Evolutionary conservation across 2,329 filamentous ascomycete species (phyloP).

Genomic region (Claviceps sp.): DNA sequence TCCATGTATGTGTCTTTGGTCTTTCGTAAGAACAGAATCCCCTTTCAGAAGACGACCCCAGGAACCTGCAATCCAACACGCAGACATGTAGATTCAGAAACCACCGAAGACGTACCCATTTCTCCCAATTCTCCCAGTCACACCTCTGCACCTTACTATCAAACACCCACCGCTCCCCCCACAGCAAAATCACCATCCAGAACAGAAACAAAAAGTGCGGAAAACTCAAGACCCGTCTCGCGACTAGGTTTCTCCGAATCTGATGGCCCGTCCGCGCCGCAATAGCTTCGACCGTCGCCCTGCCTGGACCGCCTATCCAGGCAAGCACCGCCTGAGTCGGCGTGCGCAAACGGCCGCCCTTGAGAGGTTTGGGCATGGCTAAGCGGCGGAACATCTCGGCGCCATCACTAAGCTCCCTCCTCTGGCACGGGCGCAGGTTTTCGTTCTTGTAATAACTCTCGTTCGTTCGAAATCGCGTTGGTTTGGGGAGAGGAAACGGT

Average conservation of each 20-base stretch:
- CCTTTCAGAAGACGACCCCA: not conserved
- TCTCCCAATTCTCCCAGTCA: slow-evolving; percentile 79
- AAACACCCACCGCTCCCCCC: slow-evolving; percentile 76
- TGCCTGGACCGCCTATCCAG: slow-evolving; percentile 30
- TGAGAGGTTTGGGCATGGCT: slow-evolving; percentile 4
- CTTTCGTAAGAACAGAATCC: not conserved
- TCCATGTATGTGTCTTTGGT: not conserved
- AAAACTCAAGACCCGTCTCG: slow-evolving; percentile 43
- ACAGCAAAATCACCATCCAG: slow-evolving; percentile 69
- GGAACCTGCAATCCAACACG: no score
- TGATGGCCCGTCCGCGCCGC: slow-evolving; percentile 16
- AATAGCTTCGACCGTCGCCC: slow-evolving; percentile 20
- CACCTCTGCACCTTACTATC: slow-evolving; percentile 56
- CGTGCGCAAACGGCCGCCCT: slow-evolving; percentile 4
- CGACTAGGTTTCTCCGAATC: slow-evolving; percentile 30
- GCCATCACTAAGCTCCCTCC: slow-evolving; percentile 15
- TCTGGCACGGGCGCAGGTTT: not conserved
- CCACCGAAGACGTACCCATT: slow-evolving; percentile 54
- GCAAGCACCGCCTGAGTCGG: slow-evolving; percentile 2
- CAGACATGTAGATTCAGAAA: not conserved
- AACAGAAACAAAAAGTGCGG: slow-evolving; percentile 54
- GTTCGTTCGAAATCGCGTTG: not conserved
- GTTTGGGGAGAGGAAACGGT: not conserved
- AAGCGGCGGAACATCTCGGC: slow-evolving; percentile 13
- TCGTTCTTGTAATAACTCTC: not conserved